phyloP scores from a whole-genome alignment of 305 asterid species.

The Solanum aculeatissimum region DNA sequence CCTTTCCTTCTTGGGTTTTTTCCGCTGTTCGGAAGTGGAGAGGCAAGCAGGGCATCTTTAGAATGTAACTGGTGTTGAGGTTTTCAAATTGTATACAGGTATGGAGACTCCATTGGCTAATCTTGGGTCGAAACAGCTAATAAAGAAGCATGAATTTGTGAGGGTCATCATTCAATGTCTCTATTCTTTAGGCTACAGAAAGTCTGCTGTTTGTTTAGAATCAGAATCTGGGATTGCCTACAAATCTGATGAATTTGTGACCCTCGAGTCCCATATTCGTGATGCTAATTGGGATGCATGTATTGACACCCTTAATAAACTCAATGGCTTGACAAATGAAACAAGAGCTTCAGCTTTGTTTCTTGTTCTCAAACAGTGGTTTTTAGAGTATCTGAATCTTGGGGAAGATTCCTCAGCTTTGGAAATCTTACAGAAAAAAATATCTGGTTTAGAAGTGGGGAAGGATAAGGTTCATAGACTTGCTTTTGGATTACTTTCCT shows the following conservation, averaged over 20 bases:
- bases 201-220: slow-evolving; percentile 66
- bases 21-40: background rate
- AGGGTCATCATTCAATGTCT: slow-evolving; percentile 60
- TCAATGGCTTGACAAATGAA: slow-evolving; percentile 43
- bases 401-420: slow-evolving; percentile 53
- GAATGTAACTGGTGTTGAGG: slow-evolving; percentile 1
- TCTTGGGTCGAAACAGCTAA: slow-evolving; percentile 51
- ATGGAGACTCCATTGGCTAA: slow-evolving; percentile 34
- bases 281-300: slow-evolving; percentile 62
- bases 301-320: slow-evolving; percentile 23
- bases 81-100: background rate
- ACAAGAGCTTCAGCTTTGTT: slow-evolving; percentile 46
- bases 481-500: slow-evolving; percentile 42
- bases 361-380: slow-evolving; percentile 57
- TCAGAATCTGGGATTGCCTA: slow-evolving; percentile 56
- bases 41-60: background rate
- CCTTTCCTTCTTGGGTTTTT: background rate
- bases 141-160: slow-evolving; percentile 60
- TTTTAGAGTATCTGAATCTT: slow-evolving; percentile 47
- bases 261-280: slow-evolving; percentile 38
- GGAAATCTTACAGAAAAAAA: slow-evolving; percentile 37
- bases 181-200: slow-evolving; percentile 55
- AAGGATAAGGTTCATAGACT: slow-evolving; percentile 51
- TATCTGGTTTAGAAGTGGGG: slow-evolving; percentile 31
- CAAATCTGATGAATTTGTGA: slow-evolving; percentile 42